These are phyloP conservation scores for Diplotaxis tenuifolia DNA, from an alignment of 345 rosid genomes.

Conservation along the genomic window DNA sequence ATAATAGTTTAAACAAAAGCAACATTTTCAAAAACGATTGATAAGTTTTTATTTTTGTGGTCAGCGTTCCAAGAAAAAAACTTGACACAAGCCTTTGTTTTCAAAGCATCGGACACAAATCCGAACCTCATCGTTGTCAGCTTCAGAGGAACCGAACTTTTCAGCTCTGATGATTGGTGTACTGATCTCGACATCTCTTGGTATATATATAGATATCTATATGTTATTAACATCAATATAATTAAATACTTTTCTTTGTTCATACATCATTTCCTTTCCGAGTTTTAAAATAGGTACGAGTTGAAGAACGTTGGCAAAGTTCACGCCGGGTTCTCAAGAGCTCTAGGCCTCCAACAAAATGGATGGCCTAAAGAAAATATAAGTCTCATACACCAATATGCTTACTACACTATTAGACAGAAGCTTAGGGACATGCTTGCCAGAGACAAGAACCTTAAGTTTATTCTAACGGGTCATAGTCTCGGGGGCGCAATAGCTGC, in stretches of 20 bases:
- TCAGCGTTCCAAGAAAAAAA: conserved; percentile 35
- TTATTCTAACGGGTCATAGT: conserved; percentile 66
- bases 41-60: neutral
- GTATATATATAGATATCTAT: conserved; percentile 40
- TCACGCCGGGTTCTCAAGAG: conserved; percentile 66
- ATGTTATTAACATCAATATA: conserved; percentile 12
- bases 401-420: conserved; percentile 54
- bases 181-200: conserved; percentile 58
- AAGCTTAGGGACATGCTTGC: conserved; percentile 36
- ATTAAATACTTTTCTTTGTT: neutral
- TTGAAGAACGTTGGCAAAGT: conserved; percentile 42
- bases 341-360: conserved; percentile 48
- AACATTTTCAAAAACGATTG: neutral
- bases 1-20: neutral
- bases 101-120: conserved; percentile 36
- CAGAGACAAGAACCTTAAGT: conserved; percentile 40
- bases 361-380: conserved; percentile 51
- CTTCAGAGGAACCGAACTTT: conserved; percentile 63
- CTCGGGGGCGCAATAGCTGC: conserved; percentile 64
- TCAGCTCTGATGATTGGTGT: conserved; percentile 47
- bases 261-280: neutral
- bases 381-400: conserved; percentile 33
- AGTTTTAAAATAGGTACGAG: conserved; percentile 15
- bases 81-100: conserved; percentile 52
- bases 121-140: conserved; percentile 49